Evolutionary conservation across 2,329 filamentous ascomycete genomes (phyloP).

Genomic region (Botrytis hyacinthi): DNA sequence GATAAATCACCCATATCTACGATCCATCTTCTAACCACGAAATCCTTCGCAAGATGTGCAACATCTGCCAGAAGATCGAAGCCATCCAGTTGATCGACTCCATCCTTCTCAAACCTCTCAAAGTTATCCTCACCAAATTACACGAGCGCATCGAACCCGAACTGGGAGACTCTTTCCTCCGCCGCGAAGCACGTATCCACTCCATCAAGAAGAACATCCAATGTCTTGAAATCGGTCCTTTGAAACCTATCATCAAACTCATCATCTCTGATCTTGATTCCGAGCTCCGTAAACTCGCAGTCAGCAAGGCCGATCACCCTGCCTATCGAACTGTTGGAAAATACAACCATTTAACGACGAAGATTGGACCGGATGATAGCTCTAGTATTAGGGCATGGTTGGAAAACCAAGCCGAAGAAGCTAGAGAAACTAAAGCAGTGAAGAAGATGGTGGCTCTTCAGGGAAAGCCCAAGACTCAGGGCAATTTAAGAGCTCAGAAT

Average conservation of each 20-base stretch:
- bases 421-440: not conserved
- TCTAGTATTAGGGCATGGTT: not conserved
- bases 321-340: not conserved
- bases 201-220: not conserved
- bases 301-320: not conserved
- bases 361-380: not conserved
- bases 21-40: not conserved
- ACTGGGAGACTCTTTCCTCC: not conserved
- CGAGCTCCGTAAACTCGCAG: not conserved
- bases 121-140: not conserved
- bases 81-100: not conserved
- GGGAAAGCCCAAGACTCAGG: not conserved
- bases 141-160: not conserved
- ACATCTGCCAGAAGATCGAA: not conserved
- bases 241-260: not conserved
- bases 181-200: conserved; percentile 1
- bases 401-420: too few species aligned
- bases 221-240: not conserved
- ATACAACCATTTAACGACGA: not conserved
- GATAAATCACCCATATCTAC: too few species aligned
- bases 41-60: not conserved
- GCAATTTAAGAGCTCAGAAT: not conserved
- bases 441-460: not conserved
- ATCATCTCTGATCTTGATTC: not conserved
- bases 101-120: not conserved